Base-by-base conservation (phyloP, 148 eudicot genomes). In the Dianthus caryophyllus region DNA sequence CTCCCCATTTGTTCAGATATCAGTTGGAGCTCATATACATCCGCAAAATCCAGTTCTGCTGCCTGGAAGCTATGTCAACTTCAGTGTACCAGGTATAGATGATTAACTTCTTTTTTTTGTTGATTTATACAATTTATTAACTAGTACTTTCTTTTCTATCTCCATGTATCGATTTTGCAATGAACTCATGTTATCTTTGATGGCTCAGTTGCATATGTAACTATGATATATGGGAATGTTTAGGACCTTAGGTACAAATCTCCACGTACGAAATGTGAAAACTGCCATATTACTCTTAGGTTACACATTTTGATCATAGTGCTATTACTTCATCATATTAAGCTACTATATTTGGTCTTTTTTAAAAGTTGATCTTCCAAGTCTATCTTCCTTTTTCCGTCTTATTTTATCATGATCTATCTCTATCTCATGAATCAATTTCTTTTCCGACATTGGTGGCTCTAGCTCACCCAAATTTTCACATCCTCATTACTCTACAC, bases 11-110 rank as follows among this genome's bases (percentile, higher is more conserved):
- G 41, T 64, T 66, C 78, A 86, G 90, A 68, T 91, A 17, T 76
- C 82, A 64, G 84, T 88, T 61, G 97, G 91, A 72, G 84, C 97
- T 77, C 85, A 80, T 70, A 60, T 88, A 66, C 72, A 81, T 69
- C 96, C 97, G 68, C 87, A 76, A 69, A 84, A 88, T 76, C 90
- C 90, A 22, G 78, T 85, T 30, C 76, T 86, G 49, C 77, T 72
- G 54, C 75, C 70, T 26, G 97, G 92, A 73, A 83, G 74, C 62
- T 63, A 66, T 61, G 67, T 86, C 68, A 86, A 84, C 77, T 86
- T 91, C 70, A 68, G 77, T 25, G 66, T 91, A 33, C 78, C 84
- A 86, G 97, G 97, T 84, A 77, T 55, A 49, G 30, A 31, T 57
- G 49, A 41, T 26, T 16, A 22, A 59, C 26, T 13, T 67, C 21